Base-by-base conservation (phyloP, 495 filamentous ascomycete genomes). In the Lepraria neglecta region DNA sequence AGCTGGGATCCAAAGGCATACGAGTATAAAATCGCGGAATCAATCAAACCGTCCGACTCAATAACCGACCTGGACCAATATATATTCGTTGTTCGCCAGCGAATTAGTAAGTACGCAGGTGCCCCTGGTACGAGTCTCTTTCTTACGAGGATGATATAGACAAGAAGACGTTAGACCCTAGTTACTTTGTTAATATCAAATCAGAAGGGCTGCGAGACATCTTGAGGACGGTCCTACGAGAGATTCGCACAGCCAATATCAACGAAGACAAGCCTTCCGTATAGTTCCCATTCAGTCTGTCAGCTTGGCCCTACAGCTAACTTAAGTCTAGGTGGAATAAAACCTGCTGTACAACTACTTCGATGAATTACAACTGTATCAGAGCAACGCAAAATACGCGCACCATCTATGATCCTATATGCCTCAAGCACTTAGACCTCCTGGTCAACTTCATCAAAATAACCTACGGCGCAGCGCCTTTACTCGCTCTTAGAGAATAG, bases 361-460 rank as follows among this genome's bases (percentile, higher is more conserved):
- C 50, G 4, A 35, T 35, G 4, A 53, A 53, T 35, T 53, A 21
- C 15, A 53, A 48, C 61, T 47, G 42, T 64, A 55, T 43, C 47
- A 38, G 21, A 51, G 50, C 47, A 42, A 48, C 11, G 46, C 44
- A n/a, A 45, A 30, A 61, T 15, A 30, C 35, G 27, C 5, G 27
- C 19, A 55, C 27, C 28, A 55, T 12, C 40, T 4, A 19, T 30
- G 24, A 68, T 44, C n/a, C 52, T 47, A 33, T 44, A 15, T 53
- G 35, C 50, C n/a, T 30, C 27, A 28, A 66, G 27, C 71, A 77
- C 45, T 65, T 78, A 62, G 65, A 64, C 43, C 60, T 77, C 44
- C 69, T 78, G 17, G 69, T 75, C 40, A 61, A 77, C 48, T 71
- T 73, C 61, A 64, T 79, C 62, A 67, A 73, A 62, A 56, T 59